A percentile compares a stretch with the other conserved stretches of the same genome.
These are phyloP conservation scores for Gynochthodes officinalis DNA, from an alignment of 257 asterid genomes.

Conservation along the genomic window DNA sequence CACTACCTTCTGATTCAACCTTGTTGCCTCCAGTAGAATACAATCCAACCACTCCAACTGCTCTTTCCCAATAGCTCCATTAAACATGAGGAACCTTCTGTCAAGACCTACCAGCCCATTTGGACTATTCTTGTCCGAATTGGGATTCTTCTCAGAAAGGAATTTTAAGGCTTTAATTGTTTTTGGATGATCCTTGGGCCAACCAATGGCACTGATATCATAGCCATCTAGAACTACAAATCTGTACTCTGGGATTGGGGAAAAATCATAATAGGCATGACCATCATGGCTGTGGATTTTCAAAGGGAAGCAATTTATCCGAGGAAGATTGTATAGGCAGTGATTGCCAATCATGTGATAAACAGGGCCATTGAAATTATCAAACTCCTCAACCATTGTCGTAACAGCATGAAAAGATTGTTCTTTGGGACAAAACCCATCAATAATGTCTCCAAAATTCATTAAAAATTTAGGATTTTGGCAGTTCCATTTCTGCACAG, in stretches of 20 bases:
- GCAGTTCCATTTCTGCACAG: slow-evolving; percentile 55
- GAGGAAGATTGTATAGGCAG: slow-evolving; percentile 94
- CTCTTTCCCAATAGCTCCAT: slow-evolving; percentile 80
- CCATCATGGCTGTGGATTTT: slow-evolving; percentile 43
- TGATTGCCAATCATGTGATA: slow-evolving; percentile 97
- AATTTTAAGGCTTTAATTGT: slow-evolving; percentile 49
- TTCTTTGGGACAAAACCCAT: slow-evolving; percentile 83
- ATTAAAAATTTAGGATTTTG: slow-evolving; percentile 51
- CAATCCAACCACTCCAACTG: slow-evolving; percentile 83
- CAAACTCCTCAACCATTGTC: slow-evolving; percentile 50
- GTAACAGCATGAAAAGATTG: slow-evolving; percentile 54
- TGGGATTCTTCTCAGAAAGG: slow-evolving; percentile 71
- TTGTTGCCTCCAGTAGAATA: slow-evolving; percentile 60
- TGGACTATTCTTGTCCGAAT: slow-evolving; percentile 86
- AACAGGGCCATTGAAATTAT: slow-evolving; percentile 52
- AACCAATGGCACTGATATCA: slow-evolving; percentile 83
- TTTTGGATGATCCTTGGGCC: slow-evolving; percentile 78
- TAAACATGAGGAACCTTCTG: slow-evolving; percentile 82
- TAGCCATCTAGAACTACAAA: slow-evolving; percentile 84
- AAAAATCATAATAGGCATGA: slow-evolving; percentile 79
- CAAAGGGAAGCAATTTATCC: slow-evolving; percentile 71
- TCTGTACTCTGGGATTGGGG: slow-evolving; percentile 70
- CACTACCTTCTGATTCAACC: slow-evolving; percentile 61
- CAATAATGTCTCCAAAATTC: slow-evolving; percentile 82
- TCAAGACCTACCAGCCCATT: slow-evolving; percentile 65